Base-by-base conservation (phyloP, 768 basidiomycete species). In the Suillus luteus region DNA sequence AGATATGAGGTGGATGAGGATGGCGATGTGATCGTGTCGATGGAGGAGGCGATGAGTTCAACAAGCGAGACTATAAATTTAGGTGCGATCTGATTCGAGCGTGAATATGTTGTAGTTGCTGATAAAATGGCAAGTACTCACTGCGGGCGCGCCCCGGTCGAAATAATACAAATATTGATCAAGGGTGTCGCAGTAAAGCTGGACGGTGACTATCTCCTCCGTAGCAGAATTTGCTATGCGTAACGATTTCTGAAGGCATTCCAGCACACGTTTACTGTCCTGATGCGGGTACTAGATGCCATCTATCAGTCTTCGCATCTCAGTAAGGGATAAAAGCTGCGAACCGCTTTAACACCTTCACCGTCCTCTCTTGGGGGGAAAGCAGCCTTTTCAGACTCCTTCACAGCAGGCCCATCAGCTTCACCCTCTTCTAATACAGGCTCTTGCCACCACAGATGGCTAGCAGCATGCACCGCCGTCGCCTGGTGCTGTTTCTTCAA, bases 361-460 rank as follows among this genome's bases (percentile, higher is more conserved):
- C 78, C 79, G 7, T 82, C 84, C 15, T 82, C 81, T 61, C 80
- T 46, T 64, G 60, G 72, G 22, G 67, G 33, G 0, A 58, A 58
- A 12, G 40, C 40, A 41, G 11, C 51, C 22, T 69, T 74, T 8
- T 69, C 75, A 2, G 44, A 64, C 1, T 61, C 72, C 22, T 73
- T 69, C 38, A 73, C 67, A 59, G 76, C 73, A 54, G 78, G 76
- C 8, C 73, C 68, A 27, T 76, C 67, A 64, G 71, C 78, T 46
- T 83, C 84, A 59, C 70, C 75, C 31, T 73, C 79, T 15, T 82
- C 86, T 27, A 75, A 73, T 0, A 76, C 73, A 61, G 77, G 66
- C 66, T 91, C 91, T 74, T 99, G 97, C 96, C 96, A 99, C 96
- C 96, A 99, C 68, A 99, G 78, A 78, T 99, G 97, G 74, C 95